phyloP scores from a whole-genome alignment of 768 basidiomycete genomes.

The Psilocybe azurescens region DNA sequence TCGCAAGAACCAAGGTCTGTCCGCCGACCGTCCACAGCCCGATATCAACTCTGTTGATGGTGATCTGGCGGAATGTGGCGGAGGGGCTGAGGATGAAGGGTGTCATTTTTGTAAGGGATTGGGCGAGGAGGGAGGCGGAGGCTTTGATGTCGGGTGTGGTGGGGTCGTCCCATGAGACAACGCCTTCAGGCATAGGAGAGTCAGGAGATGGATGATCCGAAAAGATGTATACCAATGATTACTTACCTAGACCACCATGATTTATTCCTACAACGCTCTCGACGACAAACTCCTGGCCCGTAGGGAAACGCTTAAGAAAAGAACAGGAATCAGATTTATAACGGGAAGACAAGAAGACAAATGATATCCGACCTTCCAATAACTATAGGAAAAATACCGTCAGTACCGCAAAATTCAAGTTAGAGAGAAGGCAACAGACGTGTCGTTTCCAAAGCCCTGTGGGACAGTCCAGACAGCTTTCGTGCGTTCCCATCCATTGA shows the following conservation, averaged over 20 bases:
- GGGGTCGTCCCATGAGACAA: slow-evolving; percentile 62
- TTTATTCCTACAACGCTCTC: slow-evolving; percentile 71
- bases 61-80: slow-evolving; percentile 45
- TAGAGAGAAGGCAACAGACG: slow-evolving; percentile 38
- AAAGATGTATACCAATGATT: background rate
- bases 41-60: slow-evolving; percentile 48
- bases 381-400: slow-evolving; percentile 29
- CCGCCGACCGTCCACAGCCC: slow-evolving; percentile 51
- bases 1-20: slow-evolving; percentile 52
- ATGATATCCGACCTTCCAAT: slow-evolving; percentile 49
- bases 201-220: background rate
- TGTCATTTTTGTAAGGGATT: slow-evolving; percentile 47
- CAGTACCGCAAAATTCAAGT: background rate
- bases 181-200: slow-evolving; percentile 26
- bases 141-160: slow-evolving; percentile 57
- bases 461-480: slow-evolving; percentile 83
- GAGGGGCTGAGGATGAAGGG: slow-evolving; percentile 50
- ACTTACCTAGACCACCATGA: slow-evolving; percentile 51
- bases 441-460: slow-evolving; percentile 72
- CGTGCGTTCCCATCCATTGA: slow-evolving; percentile 70
- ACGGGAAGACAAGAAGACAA: too few species aligned
- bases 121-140: slow-evolving; percentile 54
- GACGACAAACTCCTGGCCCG: slow-evolving; percentile 72
- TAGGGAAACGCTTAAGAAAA: slow-evolving; percentile 52
- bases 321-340: background rate